Evolutionary conservation across 2,329 filamentous ascomycete genomes (phyloP), one percentile per base, ranked within the genome.

Genomic region (Gnomoniopsis smithogilvyi): DNA sequence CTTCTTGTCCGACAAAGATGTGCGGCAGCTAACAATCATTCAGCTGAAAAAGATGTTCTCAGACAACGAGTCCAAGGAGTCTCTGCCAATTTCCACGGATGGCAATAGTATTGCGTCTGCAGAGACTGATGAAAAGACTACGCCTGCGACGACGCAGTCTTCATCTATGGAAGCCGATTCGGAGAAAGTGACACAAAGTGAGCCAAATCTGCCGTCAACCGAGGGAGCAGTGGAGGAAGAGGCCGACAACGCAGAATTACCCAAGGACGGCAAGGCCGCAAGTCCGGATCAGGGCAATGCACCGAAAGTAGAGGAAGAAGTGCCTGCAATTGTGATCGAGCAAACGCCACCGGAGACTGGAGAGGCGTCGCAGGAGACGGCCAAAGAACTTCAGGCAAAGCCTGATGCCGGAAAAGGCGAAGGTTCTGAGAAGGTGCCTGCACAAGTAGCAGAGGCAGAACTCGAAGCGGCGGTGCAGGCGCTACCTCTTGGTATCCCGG

Each of bases 1-100:
- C 66, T 99, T 94, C 74, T 89, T 99, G 67, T 94, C 94, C 0
- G 96, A 99, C 72, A 98, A 96, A 69, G 95, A 99, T 75, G 96
- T 99, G 68, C 85, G 92, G 63, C 87, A 95, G 67, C 78, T 99
- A 62, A 96, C 95, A 14, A 92, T 94, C 60, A 82, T 97, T 62
- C 96, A 99, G 70, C 79, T 99, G 59, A 94, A 91, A 70, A 96
- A 96, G 71, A 91, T 99, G 71, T 99, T 99, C 69, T 85, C 94
- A 8, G 93, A 98, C 70, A 89, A 92, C 66, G 91, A 93, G 63
- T 92, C 91, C 2, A 88, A 90, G 60, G 88, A 91, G 59, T 90
- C 90, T 1, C 76, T 93, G 17, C 80, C 81, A 6, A 85, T 88
- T 7, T 84, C 84, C 14, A 76, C 78, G 14, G 58, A 56, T 43